Conservation (phyloP, 176 grass and related monocot species). For the Lolium rigidum region DNA sequence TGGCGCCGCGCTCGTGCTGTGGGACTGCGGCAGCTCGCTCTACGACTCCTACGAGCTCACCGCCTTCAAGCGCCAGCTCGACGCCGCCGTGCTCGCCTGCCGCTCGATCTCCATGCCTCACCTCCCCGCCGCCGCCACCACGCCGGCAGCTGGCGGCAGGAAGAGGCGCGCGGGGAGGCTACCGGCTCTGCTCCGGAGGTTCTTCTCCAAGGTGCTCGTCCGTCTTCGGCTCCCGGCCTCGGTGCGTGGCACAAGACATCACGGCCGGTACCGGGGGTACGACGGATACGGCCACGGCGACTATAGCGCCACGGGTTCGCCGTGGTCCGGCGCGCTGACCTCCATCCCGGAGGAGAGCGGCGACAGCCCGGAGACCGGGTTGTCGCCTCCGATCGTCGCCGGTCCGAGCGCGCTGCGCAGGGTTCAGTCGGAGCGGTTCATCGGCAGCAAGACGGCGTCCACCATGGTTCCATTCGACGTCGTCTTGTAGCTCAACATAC, state of each 20-base stretch:
- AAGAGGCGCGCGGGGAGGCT: constrained; percentile 7
- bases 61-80: constrained; percentile 50
- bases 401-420: constrained; percentile 31
- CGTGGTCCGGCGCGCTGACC: constrained; percentile 52
- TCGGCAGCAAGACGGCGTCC: constrained; percentile 40
- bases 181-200: constrained; percentile 25
- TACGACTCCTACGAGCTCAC: constrained; percentile 60
- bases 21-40: constrained; percentile 58
- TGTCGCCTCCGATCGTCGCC: neutral
- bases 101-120: constrained; percentile 58
- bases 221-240: constrained; percentile 34
- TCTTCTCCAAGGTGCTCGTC: constrained; percentile 47
- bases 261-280: neutral
- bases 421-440: constrained; percentile 54
- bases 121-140: neutral
- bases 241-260: neutral
- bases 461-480: constrained; percentile 46
- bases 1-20: constrained; percentile 22
- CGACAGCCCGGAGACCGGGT: constrained; percentile 32
- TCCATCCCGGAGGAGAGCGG: constrained; percentile 57
- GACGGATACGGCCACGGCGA: neutral
- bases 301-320: constrained; percentile 29
- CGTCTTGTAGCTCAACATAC: constrained; percentile 35
- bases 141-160: too few species aligned
- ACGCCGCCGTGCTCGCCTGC: constrained; percentile 38